phyloP scores from a whole-genome alignment of 1,284 basidiomycete genomes.

The Pholiota adiposa region DNA sequence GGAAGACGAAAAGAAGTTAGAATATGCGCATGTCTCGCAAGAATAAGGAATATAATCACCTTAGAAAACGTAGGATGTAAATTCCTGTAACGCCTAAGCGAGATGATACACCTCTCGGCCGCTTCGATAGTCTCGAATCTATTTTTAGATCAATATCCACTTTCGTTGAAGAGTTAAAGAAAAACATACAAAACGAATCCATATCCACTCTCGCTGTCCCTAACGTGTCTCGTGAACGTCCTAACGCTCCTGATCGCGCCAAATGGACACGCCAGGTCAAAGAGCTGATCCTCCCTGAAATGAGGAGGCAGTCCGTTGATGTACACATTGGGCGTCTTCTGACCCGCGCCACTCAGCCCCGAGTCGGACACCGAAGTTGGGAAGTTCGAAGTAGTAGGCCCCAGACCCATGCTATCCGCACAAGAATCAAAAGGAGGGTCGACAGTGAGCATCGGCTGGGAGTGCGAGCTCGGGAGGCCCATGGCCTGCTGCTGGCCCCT shows the following conservation, averaged over 20 bases:
- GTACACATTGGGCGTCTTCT: constrained; percentile 64
- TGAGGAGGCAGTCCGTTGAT: constrained; percentile 71
- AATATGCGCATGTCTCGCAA: background rate
- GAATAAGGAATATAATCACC: constrained; percentile 29
- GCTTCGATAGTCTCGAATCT: constrained; percentile 67
- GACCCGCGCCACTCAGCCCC: constrained; percentile 13
- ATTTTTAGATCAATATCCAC: constrained; percentile 10
- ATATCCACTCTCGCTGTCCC: constrained; percentile 71
- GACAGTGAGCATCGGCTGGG: constrained; percentile 14
- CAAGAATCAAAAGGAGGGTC: constrained; percentile 11
- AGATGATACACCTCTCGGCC: constrained; percentile 71
- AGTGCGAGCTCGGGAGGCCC: constrained; percentile 16
- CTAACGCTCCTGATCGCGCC: constrained; percentile 62
- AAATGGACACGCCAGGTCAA: constrained; percentile 56
- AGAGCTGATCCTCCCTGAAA: constrained; percentile 64
- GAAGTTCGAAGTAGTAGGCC: constrained; percentile 11
- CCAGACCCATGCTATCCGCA: background rate
- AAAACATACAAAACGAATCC: constrained; percentile 75
- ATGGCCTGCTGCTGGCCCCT: constrained; percentile 11
- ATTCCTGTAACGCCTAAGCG: constrained; percentile 67
- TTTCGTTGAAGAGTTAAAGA: constrained; percentile 1
- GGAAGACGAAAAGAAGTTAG: background rate
- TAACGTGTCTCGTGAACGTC: constrained; percentile 66
- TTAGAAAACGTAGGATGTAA: constrained; percentile 75
- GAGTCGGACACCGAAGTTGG: constrained; percentile 19